Evolutionary conservation across 768 basidiomycete species (phyloP), one percentile per base, ranked within the genome.

Genomic region (Heimioporus sp.): DNA sequence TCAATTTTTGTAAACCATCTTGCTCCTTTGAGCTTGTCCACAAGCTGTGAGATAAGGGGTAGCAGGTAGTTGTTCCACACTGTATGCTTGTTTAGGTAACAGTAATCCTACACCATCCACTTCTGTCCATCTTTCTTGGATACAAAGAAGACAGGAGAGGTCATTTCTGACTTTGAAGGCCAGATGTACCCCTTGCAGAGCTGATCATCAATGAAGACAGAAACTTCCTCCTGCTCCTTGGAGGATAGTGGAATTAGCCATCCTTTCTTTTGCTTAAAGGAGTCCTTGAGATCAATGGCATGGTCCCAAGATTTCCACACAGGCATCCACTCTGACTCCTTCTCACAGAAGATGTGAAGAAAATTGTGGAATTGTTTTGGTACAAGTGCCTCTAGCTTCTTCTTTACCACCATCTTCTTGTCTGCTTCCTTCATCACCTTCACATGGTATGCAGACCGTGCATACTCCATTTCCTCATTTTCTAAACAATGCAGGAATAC

Each of bases 1-100:
- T 53, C 46, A 16, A 53, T 48, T 6, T 53, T 53, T 0, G 40
- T 53, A 17, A 48, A 53, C 4, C 45, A 2, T 24, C 43, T 46
- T 0, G 45, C 44, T 15, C 31, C 40, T n/a, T 52, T 42, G 2
- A 52, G 39, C 1, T 37, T 28, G 9, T 43, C 19, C 1, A 24
- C 21, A 4, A 42, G 41, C 21, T 42, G 41, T 1, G 12, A 12
- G 12, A 42, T 42, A 10, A 42, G 10, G 9, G 41, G 41, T 0
- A 42, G 21, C 10, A 13, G 41, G 8, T 42, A 42, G 8, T 42
- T 42, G 8, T 42, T 42, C 13, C 16, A 13, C 2, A 42, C 21
- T 2, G 21, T 42, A 7, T 24, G 24, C 2, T 42, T 24, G 12
- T 42, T 42, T 10, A 42, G 10, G 11, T 42, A 42, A 1, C 24